Evolutionary conservation across 352 stramenopile genomes (phyloP).

Genomic region (Globisporangium nodosum): DNA sequence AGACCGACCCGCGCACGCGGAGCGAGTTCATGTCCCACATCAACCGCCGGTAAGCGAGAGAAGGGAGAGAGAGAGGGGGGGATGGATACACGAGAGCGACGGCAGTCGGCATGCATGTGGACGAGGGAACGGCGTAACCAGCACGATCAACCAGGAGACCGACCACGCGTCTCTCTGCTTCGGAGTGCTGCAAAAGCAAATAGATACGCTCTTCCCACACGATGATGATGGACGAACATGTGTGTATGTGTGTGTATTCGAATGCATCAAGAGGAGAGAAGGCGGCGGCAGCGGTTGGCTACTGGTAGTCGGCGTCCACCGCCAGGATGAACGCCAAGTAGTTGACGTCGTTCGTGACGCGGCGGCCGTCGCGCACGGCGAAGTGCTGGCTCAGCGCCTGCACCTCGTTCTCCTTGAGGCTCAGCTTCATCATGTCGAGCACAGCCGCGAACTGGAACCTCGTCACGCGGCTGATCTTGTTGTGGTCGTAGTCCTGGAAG

Average conservation of each 20-base stretch:
- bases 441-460: slow-evolving; percentile 82
- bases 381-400: slow-evolving; percentile 49
- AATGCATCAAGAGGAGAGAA: not conserved
- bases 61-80: not conserved
- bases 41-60: slow-evolving; percentile 55
- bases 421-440: slow-evolving; percentile 80
- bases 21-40: slow-evolving; percentile 89
- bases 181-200: slow-evolving; percentile 24
- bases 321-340: slow-evolving; percentile 72
- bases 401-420: slow-evolving; percentile 40
- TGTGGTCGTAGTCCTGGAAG: slow-evolving; percentile 86
- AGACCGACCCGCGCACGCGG: slow-evolving; percentile 88
- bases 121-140: slow-evolving; percentile 34
- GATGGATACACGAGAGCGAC: not conserved
- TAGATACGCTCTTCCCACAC: slow-evolving; percentile 29
- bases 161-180: slow-evolving; percentile 29
- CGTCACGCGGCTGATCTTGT: slow-evolving; percentile 59
- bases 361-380: slow-evolving; percentile 41
- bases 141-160: slow-evolving; percentile 30
- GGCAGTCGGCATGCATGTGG: slow-evolving; percentile 3
- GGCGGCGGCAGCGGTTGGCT: not conserved
- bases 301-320: slow-evolving; percentile 68
- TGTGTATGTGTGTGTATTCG: slow-evolving; percentile 1
- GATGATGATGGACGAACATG: not conserved
- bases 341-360: slow-evolving; percentile 64